Percentiles rank a stretch among this genome's conserved stretches.
These are phyloP conservation scores for Epichloe elymi DNA, from an alignment of 2,329 filamentous ascomycete species.

Conservation along the genomic window DNA sequence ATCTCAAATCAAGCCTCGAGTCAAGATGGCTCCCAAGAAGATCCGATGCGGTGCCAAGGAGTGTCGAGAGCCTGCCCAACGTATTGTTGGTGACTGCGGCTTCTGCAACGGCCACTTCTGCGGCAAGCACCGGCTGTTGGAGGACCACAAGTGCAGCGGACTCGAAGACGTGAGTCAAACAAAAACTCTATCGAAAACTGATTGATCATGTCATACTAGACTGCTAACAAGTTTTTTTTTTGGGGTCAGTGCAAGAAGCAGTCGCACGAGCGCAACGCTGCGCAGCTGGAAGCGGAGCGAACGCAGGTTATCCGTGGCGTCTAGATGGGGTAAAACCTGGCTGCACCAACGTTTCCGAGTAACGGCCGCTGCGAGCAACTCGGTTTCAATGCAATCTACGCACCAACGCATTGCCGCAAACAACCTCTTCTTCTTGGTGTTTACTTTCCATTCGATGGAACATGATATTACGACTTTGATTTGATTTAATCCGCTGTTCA, in stretches of 20 bases:
- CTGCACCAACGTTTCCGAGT: neutral
- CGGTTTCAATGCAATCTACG: neutral
- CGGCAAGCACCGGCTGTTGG: constrained; percentile 83
- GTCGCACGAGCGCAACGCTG: constrained; percentile 84
- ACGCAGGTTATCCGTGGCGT: constrained; percentile 90
- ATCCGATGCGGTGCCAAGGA: constrained; percentile 79
- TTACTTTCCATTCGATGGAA: constrained; percentile 1
- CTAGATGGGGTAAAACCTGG: constrained; percentile 27
- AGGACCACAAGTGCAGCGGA: constrained; percentile 86
- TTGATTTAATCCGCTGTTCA: neutral
- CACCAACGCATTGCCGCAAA: neutral
- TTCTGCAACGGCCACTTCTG: constrained; percentile 94
- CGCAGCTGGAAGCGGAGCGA: constrained; percentile 81
- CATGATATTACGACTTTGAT: constrained; percentile 9
- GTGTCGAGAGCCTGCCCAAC: constrained; percentile 77
- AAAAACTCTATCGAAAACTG: neutral
- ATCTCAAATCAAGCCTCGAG: neutral
- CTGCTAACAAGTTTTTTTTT: constrained; percentile 5
- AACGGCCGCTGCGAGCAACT: neutral
- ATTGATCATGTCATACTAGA: neutral
- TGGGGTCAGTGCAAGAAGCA: constrained; percentile 85
- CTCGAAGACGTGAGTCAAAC: constrained; percentile 64
- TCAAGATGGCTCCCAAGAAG: constrained; percentile 57
- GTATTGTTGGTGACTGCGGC: constrained; percentile 89
- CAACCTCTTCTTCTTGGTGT: neutral